A percentile compares a stretch with the other conserved stretches of the same genome.
phyloP scores from a whole-genome alignment of 1,284 basidiomycete genomes.

The Vanrija pseudolonga region DNA sequence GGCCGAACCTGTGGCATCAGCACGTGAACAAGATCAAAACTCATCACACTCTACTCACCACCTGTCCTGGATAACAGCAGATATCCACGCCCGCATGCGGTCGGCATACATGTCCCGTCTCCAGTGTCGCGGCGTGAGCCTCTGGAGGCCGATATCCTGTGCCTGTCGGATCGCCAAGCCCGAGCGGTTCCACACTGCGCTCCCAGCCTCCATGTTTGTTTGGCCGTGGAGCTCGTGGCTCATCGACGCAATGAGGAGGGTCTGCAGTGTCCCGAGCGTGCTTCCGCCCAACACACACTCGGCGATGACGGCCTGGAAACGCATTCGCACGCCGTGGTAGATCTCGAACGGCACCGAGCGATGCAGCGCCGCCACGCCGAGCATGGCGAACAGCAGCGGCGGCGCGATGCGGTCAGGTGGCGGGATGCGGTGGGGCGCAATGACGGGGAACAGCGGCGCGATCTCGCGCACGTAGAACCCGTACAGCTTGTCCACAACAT shows the following conservation, averaged over 20 bases:
- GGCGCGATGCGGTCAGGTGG: not conserved
- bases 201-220: constrained; percentile 16
- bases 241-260: constrained; percentile 12
- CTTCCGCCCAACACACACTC: constrained; percentile 4
- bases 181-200: constrained; percentile 8
- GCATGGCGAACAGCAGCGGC: constrained; percentile 4
- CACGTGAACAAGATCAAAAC: not conserved
- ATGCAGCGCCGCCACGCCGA: constrained; percentile 8
- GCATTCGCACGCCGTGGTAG: constrained; percentile 4
- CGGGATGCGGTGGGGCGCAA: constrained; percentile 9
- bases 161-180: constrained; percentile 13
- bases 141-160: constrained; percentile 16
- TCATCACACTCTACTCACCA: constrained; percentile 3
- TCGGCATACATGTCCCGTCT: constrained; percentile 13
- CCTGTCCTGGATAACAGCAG: constrained; percentile 9
- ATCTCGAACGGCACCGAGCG: constrained; percentile 9
- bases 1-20: constrained; percentile 9
- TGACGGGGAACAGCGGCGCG: constrained; percentile 11
- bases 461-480: constrained; percentile 10
- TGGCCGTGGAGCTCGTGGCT: constrained; percentile 12
- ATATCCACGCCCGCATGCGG: constrained; percentile 9
- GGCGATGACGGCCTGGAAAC: not conserved
- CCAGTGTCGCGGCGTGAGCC: constrained; percentile 10
- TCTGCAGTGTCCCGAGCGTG: constrained; percentile 8
- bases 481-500: constrained; percentile 5